Conservation (phyloP, 129 eudicot genomes). For the Centrapalus pauciflorus region DNA sequence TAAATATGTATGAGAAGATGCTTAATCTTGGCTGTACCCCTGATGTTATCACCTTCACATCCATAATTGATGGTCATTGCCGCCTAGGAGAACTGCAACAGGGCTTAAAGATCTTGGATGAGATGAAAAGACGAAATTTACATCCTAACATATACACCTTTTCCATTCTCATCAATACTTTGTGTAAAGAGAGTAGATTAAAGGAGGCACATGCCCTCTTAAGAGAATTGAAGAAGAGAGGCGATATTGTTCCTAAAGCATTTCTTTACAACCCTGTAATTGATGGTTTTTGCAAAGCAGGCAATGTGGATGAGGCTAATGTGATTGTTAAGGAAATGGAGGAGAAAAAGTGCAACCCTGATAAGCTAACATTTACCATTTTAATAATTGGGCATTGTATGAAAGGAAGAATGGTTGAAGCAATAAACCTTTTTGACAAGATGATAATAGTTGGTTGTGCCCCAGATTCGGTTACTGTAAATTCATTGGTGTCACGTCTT, state of each 20-base stretch:
- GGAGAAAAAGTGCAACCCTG: constrained; percentile 61
- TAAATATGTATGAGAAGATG: constrained; percentile 49
- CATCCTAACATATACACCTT: constrained; percentile 67
- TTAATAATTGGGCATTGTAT: constrained; percentile 92
- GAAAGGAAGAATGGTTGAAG: constrained; percentile 93
- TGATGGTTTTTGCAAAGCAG: constrained; percentile 88
- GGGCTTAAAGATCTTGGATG: constrained; percentile 58
- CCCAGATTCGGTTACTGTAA: constrained; percentile 69
- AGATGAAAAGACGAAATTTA: constrained; percentile 49
- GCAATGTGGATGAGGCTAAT: constrained; percentile 85
- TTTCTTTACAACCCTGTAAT: constrained; percentile 86
- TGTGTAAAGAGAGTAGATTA: constrained; percentile 67
- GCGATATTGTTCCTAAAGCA: constrained; percentile 58
- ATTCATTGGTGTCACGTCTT: constrained; percentile 59
- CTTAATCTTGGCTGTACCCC: constrained; percentile 44
- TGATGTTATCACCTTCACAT: constrained; percentile 77
- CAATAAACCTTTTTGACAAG: constrained; percentile 57
- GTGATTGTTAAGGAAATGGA: constrained; percentile 68
- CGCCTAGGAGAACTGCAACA: constrained; percentile 51
- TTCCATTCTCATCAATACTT: constrained; percentile 49
- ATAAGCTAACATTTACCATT: constrained; percentile 80
- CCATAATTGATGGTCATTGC: constrained; percentile 67
- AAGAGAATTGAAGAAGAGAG: constrained; percentile 46
- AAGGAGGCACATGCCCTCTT: constrained; percentile 67
- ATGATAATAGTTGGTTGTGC: constrained; percentile 59